Percentiles rank a stretch among this genome's conserved stretches.
These are phyloP conservation scores for Plicaturopsis crispa DNA, from an alignment of 768 basidiomycete genomes.

Conservation along the genomic window DNA sequence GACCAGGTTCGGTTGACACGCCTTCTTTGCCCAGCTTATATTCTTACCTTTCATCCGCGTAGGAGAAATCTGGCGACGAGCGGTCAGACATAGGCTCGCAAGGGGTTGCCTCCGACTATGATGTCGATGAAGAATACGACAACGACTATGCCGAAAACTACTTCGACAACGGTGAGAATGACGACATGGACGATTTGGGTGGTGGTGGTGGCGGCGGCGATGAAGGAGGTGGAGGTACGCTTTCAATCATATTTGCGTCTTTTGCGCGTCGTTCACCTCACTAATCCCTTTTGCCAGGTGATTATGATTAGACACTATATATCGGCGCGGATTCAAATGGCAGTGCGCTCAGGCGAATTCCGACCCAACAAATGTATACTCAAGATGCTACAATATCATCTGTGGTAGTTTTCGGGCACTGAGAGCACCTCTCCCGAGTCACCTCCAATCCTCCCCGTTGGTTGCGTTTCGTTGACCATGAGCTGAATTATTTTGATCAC, in stretches of 20 bases:
- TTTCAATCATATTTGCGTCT: not conserved
- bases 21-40: not conserved
- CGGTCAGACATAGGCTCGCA: constrained; percentile 63
- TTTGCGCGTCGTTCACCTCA: not conserved
- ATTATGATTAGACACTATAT: too few species aligned
- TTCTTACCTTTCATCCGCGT: constrained; percentile 1
- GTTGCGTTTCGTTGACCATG: too few species aligned
- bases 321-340: too few species aligned
- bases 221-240: constrained; percentile 46
- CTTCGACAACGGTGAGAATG: constrained; percentile 84
- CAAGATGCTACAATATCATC: too few species aligned
- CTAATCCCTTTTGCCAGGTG: too few species aligned
- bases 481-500: too few species aligned
- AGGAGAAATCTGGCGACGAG: constrained; percentile 72
- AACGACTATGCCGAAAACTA: constrained; percentile 89
- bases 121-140: constrained; percentile 86
- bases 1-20: constrained; percentile 33
- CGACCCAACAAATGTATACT: too few species aligned
- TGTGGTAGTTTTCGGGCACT: too few species aligned
- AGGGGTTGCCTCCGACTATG: constrained; percentile 65
- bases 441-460: too few species aligned
- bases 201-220: constrained; percentile 61
- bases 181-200: constrained; percentile 72
- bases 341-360: too few species aligned
- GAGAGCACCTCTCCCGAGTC: too few species aligned